phyloP scores from a whole-genome alignment of 306 rosid species.

The apple (Malus domestica) region DNA sequence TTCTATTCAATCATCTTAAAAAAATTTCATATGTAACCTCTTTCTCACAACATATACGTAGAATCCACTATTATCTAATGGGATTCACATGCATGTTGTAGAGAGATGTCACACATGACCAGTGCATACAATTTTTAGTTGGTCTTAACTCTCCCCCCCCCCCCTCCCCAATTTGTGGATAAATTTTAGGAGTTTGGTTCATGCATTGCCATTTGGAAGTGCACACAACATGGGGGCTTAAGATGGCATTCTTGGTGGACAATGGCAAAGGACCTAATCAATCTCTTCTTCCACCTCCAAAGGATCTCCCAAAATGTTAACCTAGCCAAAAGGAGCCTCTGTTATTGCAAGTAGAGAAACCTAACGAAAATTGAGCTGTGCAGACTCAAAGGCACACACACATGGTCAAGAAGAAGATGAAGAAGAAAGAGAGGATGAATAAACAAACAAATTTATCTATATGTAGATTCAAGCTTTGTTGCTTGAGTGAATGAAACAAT shows the following conservation, averaged over 20 bases:
- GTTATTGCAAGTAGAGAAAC: conserved; percentile 1
- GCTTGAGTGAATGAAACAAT: conserved; percentile 15
- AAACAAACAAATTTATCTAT: conserved; percentile 12
- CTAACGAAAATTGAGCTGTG: conserved; percentile 15
- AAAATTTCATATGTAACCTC: neutral
- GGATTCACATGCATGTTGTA: neutral
- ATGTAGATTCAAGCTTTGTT: conserved; percentile 6
- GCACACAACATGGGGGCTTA: conserved; percentile 94
- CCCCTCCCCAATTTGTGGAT: neutral
- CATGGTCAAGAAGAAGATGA: conserved; percentile 14
- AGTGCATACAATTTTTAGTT: neutral
- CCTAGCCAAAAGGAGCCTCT: neutral
- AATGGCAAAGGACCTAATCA: conserved; percentile 77
- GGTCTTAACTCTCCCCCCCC: neutral
- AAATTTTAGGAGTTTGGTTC: conserved; percentile 75
- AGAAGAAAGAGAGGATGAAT: conserved; percentile 7
- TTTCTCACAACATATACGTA: neutral
- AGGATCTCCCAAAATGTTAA: conserved; percentile 82
- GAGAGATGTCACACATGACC: neutral
- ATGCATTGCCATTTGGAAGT: conserved; percentile 89
- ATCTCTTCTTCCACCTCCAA: conserved; percentile 73
- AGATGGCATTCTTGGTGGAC: conserved; percentile 94
- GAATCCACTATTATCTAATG: neutral
- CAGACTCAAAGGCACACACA: conserved; percentile 20
- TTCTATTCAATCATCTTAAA: neutral